Evolutionary conservation across 257 asterid genomes (phyloP).

Genomic region (Solanum pennellii): DNA sequence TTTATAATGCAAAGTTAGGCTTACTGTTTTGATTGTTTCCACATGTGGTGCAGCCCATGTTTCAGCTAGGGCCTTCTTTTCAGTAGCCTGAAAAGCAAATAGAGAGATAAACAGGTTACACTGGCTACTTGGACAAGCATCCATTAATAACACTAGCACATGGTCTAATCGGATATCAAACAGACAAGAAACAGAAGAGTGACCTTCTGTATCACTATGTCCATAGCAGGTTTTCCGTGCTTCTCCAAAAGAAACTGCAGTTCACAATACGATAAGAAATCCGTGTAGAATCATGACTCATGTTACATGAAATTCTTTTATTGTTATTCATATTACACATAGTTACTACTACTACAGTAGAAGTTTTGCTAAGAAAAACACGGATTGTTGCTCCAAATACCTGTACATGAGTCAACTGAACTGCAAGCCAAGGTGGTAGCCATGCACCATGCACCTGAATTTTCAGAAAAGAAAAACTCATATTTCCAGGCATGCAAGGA

Average conservation of each 20-base stretch:
- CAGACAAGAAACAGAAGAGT: constrained; percentile 1
- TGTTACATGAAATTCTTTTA: neutral
- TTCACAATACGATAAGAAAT: constrained; percentile 1
- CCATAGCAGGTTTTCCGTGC: constrained; percentile 81
- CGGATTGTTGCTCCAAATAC: constrained; percentile 12
- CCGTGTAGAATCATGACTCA: neutral
- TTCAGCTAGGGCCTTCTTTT: constrained; percentile 67
- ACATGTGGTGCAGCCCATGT: constrained; percentile 87
- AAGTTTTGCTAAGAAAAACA: neutral
- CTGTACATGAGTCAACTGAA: constrained; percentile 32
- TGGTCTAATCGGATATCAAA: neutral
- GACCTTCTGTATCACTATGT: constrained; percentile 50
- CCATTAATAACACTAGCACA: constrained; percentile 1
- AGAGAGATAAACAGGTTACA: neutral
- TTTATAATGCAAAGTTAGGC: constrained; percentile 2
- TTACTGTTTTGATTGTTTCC: constrained; percentile 63
- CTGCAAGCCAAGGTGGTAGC: constrained; percentile 90
- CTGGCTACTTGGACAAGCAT: neutral
- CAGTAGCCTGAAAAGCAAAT: constrained; percentile 39
- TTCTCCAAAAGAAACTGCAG: constrained; percentile 47
- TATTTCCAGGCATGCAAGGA: neutral
- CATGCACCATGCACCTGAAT: constrained; percentile 70
- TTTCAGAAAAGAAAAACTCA: neutral
- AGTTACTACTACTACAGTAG: neutral
- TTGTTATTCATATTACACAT: neutral